Evolutionary conservation across 2,329 filamentous ascomycete species (phyloP).

Genomic region (Grosmannia clavigera): DNA sequence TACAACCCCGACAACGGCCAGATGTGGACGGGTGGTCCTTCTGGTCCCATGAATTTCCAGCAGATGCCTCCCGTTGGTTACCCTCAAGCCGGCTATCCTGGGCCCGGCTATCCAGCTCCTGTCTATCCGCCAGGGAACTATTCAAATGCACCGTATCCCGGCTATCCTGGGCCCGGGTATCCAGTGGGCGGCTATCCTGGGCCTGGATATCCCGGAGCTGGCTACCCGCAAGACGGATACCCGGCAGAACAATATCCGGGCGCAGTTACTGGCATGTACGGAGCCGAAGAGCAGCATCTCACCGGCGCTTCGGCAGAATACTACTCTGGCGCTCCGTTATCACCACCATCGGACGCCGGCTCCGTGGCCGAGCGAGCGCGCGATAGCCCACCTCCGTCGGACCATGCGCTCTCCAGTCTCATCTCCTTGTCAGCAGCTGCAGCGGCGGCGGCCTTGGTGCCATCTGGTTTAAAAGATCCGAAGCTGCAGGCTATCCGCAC

Average conservation of each 20-base stretch:
- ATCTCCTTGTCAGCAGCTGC: conserved; percentile 5
- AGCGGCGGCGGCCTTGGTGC: background rate
- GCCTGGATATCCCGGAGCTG: background rate
- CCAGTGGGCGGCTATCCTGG: background rate
- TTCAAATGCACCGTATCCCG: background rate
- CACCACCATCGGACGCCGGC: conserved; percentile 12
- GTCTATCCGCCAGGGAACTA: background rate
- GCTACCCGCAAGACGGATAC: background rate
- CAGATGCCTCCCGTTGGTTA: background rate
- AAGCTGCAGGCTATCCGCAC: conserved; percentile 5
- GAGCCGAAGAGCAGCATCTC: background rate
- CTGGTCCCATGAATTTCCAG: background rate
- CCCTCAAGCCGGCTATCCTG: background rate
- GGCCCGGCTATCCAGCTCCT: background rate
- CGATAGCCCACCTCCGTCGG: background rate
- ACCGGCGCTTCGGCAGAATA: conserved; percentile 10
- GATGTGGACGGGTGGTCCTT: conserved; percentile 8
- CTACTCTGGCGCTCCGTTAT: conserved; percentile 15
- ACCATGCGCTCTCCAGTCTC: background rate
- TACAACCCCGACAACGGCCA: conserved; percentile 4
- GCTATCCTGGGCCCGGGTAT: background rate
- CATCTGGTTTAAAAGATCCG: background rate
- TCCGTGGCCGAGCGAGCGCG: background rate
- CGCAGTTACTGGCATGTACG: background rate
- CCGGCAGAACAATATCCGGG: background rate